Evolutionary conservation across 2,329 filamentous ascomycete genomes (phyloP).

Genomic region (Aphanoascus verrucosus): DNA sequence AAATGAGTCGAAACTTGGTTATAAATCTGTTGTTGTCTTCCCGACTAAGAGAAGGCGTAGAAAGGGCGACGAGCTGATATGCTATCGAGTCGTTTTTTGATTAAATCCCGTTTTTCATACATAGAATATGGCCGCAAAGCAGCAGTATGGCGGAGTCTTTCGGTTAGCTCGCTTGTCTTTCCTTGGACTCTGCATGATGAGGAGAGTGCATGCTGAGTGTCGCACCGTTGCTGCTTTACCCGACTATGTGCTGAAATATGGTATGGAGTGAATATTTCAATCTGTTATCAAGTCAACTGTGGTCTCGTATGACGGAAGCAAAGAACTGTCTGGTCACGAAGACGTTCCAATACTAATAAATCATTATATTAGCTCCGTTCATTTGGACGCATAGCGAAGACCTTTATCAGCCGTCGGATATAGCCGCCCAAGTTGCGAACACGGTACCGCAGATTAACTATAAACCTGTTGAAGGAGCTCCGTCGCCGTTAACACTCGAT

Average conservation of each 20-base stretch:
- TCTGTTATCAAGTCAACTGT: not conserved
- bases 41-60: not conserved
- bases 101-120: not conserved
- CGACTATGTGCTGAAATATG: constrained; percentile 38
- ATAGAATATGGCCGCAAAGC: not conserved
- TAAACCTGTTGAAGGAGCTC: constrained; percentile 28
- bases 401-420: constrained; percentile 41
- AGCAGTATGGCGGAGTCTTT: not conserved
- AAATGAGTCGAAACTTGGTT: not conserved
- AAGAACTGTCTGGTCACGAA: not conserved
- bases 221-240: constrained; percentile 25
- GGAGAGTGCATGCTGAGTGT: not conserved
- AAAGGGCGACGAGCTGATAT: not conserved
- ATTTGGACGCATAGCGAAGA: constrained; percentile 43
- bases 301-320: not conserved
- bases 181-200: not conserved
- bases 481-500: constrained; percentile 35
- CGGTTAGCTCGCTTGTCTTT: not conserved
- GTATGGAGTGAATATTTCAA: constrained; percentile 21
- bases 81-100: not conserved
- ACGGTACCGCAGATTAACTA: constrained; percentile 39
- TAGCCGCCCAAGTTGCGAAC: constrained; percentile 38
- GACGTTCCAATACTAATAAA: not conserved
- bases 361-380: constrained; percentile 35
- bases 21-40: not conserved